A percentile compares a stretch with the other conserved stretches of the same genome.
These are phyloP conservation scores for Puccinellia tenuiflora DNA, from an alignment of 176 grass and related monocot genomes.

Conservation along the genomic window DNA sequence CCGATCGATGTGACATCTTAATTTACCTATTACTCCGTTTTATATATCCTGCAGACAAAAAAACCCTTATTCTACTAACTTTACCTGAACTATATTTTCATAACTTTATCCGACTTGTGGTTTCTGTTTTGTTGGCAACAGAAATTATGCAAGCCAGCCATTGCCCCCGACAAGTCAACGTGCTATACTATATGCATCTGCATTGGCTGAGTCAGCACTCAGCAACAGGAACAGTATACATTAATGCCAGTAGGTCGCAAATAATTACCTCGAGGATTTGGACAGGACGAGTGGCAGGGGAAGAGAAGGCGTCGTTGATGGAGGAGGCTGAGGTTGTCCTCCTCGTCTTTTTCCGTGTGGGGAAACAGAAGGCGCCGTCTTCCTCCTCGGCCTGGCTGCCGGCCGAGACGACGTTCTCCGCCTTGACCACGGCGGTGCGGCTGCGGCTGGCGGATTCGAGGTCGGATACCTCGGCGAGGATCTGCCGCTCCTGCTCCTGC, in stretches of 20 bases:
- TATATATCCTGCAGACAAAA: no score
- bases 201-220: neutral
- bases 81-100: no score
- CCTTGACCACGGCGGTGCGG: neutral
- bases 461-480: conserved; percentile 31
- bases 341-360: conserved; percentile 20
- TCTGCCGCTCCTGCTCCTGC: conserved; percentile 53
- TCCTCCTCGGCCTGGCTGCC: neutral
- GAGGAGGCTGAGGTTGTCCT: neutral
- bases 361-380: neutral
- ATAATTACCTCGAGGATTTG: conserved; percentile 44
- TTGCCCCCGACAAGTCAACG: neutral
- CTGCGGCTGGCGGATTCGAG: conserved; percentile 4
- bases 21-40: no score
- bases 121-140: neutral
- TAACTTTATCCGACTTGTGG: no score
- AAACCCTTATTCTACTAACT: no score
- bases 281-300: neutral
- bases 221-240: neutral
- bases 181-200: neutral
- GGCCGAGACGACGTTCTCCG: neutral
- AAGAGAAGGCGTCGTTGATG: neutral
- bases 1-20: no score
- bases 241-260: neutral
- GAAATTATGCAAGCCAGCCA: neutral